Evolutionary conservation across 2,329 filamentous ascomycete species (phyloP), one percentile per base, ranked within the genome.

Genomic region (Chrysoporthe cubensis): DNA sequence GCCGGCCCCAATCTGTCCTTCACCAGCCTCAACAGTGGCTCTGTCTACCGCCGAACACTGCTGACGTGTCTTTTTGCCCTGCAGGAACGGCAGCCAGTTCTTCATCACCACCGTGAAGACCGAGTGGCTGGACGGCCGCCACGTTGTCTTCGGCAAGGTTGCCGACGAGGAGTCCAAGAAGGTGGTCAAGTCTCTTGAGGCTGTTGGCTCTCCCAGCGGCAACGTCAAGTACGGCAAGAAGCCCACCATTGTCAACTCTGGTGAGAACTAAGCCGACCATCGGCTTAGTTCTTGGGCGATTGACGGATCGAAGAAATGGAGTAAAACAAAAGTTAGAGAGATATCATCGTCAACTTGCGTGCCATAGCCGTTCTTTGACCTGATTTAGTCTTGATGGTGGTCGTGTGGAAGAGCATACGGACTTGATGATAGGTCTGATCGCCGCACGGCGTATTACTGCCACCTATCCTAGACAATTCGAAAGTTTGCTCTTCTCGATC

Each of bases 51-150:
- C 18, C 8, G 21, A 13, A 11, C 13, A n/a, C 9, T 21, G 42
- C 64, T 70, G 54, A 69, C 64, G 32, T 11, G 18, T 26, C 37
- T 40, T 40, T 13, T 83, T 13, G 82, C 83, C 34, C 37, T 82
- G 82, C 71, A 97, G 96, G 80, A 99, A 99, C 84, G 96, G 96
- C 76, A 97, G 93, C 63, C 95, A 98, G 82, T 98, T 98, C 87
- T 98, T 98, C 86, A 84, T 98, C 79, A 98, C 95, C 76, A 98
- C 95, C 66, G 93, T 97, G 62, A 87, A 90, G 69, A 98, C 96
- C 70, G 90, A 90, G 66, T 97, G 97, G 86, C 86, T 96, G 74
- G 87, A 96, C 79, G 88, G 88, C 77, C 91, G 91, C 80, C 92
- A 96, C 86, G 91, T 94, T 80, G 91, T 94, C 78, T 94, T 94